Percentiles rank a stretch among this genome's conserved stretches.
Evolutionary conservation across 1,284 basidiomycete genomes (phyloP).

Genomic region (Porodaedalea pini): DNA sequence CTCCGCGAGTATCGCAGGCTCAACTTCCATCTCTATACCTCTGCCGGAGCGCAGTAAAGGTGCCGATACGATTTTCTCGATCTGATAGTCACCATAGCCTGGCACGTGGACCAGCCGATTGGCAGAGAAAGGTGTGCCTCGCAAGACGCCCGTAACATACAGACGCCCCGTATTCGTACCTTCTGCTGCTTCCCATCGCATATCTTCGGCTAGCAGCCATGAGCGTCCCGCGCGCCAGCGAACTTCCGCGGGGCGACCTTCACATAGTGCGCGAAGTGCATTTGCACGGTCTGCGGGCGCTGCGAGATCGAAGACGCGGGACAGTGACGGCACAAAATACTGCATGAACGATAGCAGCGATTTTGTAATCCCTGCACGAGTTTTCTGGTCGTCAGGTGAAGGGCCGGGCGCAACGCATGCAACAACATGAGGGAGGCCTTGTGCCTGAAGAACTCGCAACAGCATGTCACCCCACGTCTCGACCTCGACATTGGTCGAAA

Average conservation of each 20-base stretch:
- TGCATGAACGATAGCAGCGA: slow-evolving; percentile 89
- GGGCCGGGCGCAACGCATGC: slow-evolving; percentile 45
- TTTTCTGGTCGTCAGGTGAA: slow-evolving; percentile 50
- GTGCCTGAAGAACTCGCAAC: slow-evolving; percentile 81
- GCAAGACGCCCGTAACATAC: slow-evolving; percentile 79
- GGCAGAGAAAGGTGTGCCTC: slow-evolving; percentile 77
- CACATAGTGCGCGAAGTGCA: slow-evolving; percentile 71
- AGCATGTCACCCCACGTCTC: slow-evolving; percentile 86
- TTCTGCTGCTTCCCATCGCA: slow-evolving; percentile 38
- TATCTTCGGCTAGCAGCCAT: slow-evolving; percentile 75
- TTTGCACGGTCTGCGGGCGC: slow-evolving; percentile 61
- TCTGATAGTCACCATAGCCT: slow-evolving; percentile 85
- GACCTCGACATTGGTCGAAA: slow-evolving; percentile 83
- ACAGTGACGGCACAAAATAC: slow-evolving; percentile 91
- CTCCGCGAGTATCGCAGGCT: slow-evolving; percentile 54
- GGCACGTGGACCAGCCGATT: slow-evolving; percentile 89
- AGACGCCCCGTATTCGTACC: slow-evolving; percentile 42
- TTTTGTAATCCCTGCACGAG: slow-evolving; percentile 67
- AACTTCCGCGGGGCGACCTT: slow-evolving; percentile 73
- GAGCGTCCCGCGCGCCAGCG: slow-evolving; percentile 81
- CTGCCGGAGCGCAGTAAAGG: slow-evolving; percentile 45
- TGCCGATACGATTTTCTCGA: slow-evolving; percentile 68
- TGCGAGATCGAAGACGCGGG: slow-evolving; percentile 56
- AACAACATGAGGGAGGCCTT: slow-evolving; percentile 76
- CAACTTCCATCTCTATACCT: slow-evolving; percentile 57